A percentile compares a stretch with the other conserved stretches of the same genome.
These are phyloP conservation scores for Lipomyces sp. DNA, from an alignment of 805 yeast genomes.

Conservation along the genomic window DNA sequence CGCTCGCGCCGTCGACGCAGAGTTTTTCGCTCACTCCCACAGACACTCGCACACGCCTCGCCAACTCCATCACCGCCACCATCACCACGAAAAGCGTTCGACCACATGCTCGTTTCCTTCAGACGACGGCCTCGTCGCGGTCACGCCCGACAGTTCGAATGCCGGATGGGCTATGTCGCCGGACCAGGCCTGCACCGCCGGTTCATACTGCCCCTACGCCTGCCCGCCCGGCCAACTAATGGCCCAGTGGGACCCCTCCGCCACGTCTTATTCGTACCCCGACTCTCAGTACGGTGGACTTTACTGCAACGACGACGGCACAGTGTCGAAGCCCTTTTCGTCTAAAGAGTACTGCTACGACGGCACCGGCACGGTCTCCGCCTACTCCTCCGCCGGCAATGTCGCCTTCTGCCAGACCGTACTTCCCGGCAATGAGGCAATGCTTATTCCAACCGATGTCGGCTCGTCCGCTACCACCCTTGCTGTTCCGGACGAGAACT, in stretches of 20 bases:
- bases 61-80: constrained; percentile 14
- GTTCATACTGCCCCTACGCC: constrained; percentile 87
- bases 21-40: constrained; percentile 6
- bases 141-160: constrained; percentile 54
- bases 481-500: constrained; percentile 76
- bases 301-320: constrained; percentile 69
- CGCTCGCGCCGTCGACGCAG: constrained; percentile 6
- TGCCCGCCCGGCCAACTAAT: constrained; percentile 83
- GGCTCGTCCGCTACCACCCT: constrained; percentile 51
- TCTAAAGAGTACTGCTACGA: constrained; percentile 63
- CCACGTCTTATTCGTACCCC: constrained; percentile 72
- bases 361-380: constrained; percentile 72
- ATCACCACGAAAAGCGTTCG: constrained; percentile 8
- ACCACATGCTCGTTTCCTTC: constrained; percentile 62
- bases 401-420: constrained; percentile 93
- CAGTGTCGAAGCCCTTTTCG: constrained; percentile 57
- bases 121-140: constrained; percentile 63
- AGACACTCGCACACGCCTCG: constrained; percentile 18
- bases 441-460: constrained; percentile 81
- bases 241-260: constrained; percentile 83
- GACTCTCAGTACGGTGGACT: constrained; percentile 80
- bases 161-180: constrained; percentile 87
- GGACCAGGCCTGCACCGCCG: constrained; percentile 68
- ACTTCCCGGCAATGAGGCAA: constrained; percentile 89
- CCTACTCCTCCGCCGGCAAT: constrained; percentile 52